Base-by-base conservation (phyloP, 257 asterid species). In the Solanum corneliomulleri region DNA sequence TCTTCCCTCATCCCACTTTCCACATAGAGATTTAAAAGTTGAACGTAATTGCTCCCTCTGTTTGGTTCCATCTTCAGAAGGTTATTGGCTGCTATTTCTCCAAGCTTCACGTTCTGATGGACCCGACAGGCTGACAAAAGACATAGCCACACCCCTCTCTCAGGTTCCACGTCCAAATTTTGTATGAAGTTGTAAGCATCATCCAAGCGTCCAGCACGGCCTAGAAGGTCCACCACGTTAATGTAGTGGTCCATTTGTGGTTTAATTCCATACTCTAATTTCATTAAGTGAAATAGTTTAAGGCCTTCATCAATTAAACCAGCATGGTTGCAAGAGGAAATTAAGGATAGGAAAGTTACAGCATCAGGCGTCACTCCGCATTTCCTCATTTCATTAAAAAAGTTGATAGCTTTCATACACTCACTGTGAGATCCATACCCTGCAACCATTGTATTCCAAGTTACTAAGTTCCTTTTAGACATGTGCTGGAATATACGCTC, bases 391-490 rank as follows among this genome's bases (percentile, higher is more conserved):
- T 93, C 95, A 14, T 88, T 84, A 84, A 92, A 92, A 88, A 93
- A 47, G 27, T 88, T 90, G 6, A 97, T 90, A 64, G 99, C 97
- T 90, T 90, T 93, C 15, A 16, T 89, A 86, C 98, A 94, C 39
- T 93, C 91, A 12, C 98, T 94, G 4, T 95, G 97, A 3, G 95
- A 94, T 56, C 99, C 99, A 84, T 92, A 92, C n/a, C 99, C 98
- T 15, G 93, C 86, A 52, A 97, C 92, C 95, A 95, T 94, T 1
- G 97, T 91, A 70, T 97, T 95, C 98, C 98, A 97, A 0, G 99
- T 90, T 18, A 95, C 92, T 11, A 91, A 20, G 85, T 93, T 95
- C 87, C 92, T 91, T 56, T 74, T 42, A 12, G 87, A 72, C 95
- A 92, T 90, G 58, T 85, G 89, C n/a, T 84, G 78, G 85, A 97